These are phyloP conservation scores for Trichophyton mentagrophytes DNA, from an alignment of 2,329 filamentous ascomycete species.

Conservation along the genomic window DNA sequence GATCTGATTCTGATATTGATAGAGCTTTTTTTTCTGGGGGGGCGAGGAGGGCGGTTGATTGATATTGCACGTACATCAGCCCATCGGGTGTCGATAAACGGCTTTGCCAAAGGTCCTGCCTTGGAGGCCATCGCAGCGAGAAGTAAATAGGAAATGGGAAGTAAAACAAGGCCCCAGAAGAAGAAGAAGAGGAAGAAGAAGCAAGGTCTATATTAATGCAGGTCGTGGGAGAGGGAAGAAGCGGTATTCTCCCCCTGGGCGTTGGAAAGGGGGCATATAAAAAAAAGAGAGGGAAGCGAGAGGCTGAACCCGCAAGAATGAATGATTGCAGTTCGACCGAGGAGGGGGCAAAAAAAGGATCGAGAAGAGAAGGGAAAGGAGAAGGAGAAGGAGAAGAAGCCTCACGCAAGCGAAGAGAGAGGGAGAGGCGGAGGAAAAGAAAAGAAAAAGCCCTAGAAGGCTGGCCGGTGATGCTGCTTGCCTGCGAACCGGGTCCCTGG, in stretches of 20 bases:
- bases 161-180: not conserved
- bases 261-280: not conserved
- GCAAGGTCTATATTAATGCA: too few species aligned
- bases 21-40: not conserved
- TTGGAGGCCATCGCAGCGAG: not conserved
- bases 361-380: not conserved
- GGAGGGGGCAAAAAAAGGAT: not conserved
- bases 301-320: not conserved
- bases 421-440: not conserved
- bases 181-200: not conserved
- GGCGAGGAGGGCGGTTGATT: not conserved
- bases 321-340: not conserved
- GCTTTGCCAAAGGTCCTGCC: not conserved
- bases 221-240: not conserved
- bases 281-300: not conserved
- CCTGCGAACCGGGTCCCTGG: not conserved
- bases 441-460: not conserved
- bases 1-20: not conserved
- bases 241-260: not conserved
- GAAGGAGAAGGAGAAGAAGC: not conserved
- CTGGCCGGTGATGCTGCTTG: not conserved
- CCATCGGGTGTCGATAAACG: constrained; percentile 7
- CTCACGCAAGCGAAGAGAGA: not conserved
- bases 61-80: constrained; percentile 3
- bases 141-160: not conserved